phyloP scores from a whole-genome alignment of 139 green algal species.

The Chlamydomonas sphaeroides region DNA sequence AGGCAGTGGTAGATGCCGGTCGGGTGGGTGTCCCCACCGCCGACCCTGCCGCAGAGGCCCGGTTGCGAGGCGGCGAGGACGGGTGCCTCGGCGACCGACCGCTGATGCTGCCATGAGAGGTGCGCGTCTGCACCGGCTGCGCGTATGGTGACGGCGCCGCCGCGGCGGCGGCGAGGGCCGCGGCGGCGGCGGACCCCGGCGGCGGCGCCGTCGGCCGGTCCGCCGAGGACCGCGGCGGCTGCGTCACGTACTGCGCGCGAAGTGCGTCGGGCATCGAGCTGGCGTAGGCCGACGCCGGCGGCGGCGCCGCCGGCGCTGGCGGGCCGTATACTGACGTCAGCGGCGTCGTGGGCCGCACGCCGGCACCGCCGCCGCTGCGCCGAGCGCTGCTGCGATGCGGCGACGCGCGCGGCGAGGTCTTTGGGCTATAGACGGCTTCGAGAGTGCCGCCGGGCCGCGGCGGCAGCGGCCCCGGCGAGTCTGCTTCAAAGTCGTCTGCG shows the following conservation, averaged over 20 bases:
- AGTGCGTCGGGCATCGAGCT: not conserved
- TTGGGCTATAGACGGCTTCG: conserved; percentile 13
- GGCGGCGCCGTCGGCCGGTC: not conserved
- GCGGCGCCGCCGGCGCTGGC: not conserved
- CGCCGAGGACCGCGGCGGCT: not conserved
- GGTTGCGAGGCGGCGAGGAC: too few relatives aligned
- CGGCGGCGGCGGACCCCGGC: too few relatives aligned
- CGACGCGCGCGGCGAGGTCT: not conserved
- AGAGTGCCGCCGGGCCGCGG: not conserved
- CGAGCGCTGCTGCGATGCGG: too few relatives aligned
- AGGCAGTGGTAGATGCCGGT: too few relatives aligned
- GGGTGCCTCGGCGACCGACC: too few relatives aligned
- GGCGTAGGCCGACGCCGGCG: too few relatives aligned
- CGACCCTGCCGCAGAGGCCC: too few relatives aligned
- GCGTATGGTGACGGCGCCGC: not conserved
- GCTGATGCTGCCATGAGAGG: too few relatives aligned
- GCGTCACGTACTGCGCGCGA: not conserved
- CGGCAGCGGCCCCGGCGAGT: not conserved
- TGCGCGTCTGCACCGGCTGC: too few relatives aligned
- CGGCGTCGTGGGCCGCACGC: not conserved
- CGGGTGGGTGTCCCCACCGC: too few relatives aligned
- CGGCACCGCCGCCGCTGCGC: too few relatives aligned
- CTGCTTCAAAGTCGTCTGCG: not conserved
- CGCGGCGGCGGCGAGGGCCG: too few relatives aligned
- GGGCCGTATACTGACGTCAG: not conserved